Conservation (phyloP, 139 green algal genomes). For the Picochlorum sp. region DNA sequence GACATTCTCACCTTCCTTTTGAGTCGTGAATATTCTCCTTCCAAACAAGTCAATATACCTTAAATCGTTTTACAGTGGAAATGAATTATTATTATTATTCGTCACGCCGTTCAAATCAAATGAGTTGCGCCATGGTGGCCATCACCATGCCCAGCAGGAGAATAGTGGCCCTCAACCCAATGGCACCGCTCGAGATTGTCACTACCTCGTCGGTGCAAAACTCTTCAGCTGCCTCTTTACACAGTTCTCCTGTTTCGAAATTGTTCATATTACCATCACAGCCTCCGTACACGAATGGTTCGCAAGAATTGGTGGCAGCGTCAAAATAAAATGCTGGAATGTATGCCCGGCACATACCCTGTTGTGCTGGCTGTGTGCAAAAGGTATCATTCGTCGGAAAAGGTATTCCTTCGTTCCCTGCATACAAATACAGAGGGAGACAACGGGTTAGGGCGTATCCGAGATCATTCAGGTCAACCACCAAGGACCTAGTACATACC, state of each 20-base stretch:
- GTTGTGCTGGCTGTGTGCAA: not conserved
- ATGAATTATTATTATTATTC: too few relatives aligned
- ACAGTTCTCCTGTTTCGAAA: not conserved
- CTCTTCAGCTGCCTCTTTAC: slow-evolving; percentile 2
- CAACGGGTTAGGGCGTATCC: too few relatives aligned
- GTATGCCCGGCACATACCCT: not conserved
- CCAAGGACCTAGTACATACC: too few relatives aligned
- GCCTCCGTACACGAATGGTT: slow-evolving; percentile 4
- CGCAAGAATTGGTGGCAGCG: not conserved
- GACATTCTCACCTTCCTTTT: slow-evolving; percentile 10
- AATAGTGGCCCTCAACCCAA: not conserved
- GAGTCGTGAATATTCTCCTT: too few relatives aligned
- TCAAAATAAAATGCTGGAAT: slow-evolving; percentile 2
- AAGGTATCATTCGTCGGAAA: not conserved
- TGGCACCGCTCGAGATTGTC: not conserved
- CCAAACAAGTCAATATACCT: too few relatives aligned
- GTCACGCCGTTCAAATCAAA: too few relatives aligned
- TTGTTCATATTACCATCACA: slow-evolving; percentile 7
- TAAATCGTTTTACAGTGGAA: too few relatives aligned
- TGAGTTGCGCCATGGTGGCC: too few relatives aligned
- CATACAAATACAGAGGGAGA: not conserved
- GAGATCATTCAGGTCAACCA: too few relatives aligned
- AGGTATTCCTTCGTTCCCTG: not conserved
- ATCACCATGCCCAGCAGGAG: not conserved
- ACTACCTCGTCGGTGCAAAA: slow-evolving; percentile 2